Conservation (phyloP, 768 basidiomycete species). For the Boletus coccyginus region DNA sequence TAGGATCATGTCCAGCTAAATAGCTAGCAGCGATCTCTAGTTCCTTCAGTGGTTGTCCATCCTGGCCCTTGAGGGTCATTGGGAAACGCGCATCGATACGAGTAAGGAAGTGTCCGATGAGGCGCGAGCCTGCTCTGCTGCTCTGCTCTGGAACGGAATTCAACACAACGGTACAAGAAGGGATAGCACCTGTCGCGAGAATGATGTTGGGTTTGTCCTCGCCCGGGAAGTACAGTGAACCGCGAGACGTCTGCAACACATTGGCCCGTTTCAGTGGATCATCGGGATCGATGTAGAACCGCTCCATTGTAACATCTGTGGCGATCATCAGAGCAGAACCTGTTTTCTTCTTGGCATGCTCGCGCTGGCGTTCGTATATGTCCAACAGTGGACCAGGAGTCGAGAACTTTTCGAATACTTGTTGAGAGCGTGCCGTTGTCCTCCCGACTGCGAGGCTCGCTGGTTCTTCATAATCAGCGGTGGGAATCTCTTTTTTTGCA, state of each 20-base stretch:
- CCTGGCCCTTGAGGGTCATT: neutral
- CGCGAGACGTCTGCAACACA: slow-evolving; percentile 17
- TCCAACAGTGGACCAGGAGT: slow-evolving; percentile 15
- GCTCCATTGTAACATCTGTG: slow-evolving; percentile 7
- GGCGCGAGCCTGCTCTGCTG: slow-evolving; percentile 12
- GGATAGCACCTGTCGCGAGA: slow-evolving; percentile 20
- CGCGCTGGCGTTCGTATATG: slow-evolving; percentile 14
- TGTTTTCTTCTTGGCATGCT: slow-evolving; percentile 1
- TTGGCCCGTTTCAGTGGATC: slow-evolving; percentile 1
- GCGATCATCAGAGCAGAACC: slow-evolving; percentile 19
- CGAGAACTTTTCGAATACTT: slow-evolving; percentile 19
- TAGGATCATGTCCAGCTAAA: slow-evolving; percentile 6
- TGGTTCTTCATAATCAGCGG: neutral
- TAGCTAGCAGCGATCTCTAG: slow-evolving; percentile 1
- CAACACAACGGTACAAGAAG: slow-evolving; percentile 16
- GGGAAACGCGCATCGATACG: slow-evolving; percentile 9
- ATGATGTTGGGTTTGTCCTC: slow-evolving; percentile 14
- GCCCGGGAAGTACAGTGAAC: slow-evolving; percentile 10
- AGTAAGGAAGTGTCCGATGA: slow-evolving; percentile 16
- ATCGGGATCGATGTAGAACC: slow-evolving; percentile 11
- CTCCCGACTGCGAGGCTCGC: slow-evolving; percentile 13
- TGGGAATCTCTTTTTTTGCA: neutral
- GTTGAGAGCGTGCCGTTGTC: slow-evolving; percentile 2
- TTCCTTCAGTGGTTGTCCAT: too few species aligned
- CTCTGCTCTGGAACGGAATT: slow-evolving; percentile 13